These are phyloP conservation scores for Panicum virgatum DNA, from an alignment of 202 grass and related monocot species.

Conservation along the genomic window DNA sequence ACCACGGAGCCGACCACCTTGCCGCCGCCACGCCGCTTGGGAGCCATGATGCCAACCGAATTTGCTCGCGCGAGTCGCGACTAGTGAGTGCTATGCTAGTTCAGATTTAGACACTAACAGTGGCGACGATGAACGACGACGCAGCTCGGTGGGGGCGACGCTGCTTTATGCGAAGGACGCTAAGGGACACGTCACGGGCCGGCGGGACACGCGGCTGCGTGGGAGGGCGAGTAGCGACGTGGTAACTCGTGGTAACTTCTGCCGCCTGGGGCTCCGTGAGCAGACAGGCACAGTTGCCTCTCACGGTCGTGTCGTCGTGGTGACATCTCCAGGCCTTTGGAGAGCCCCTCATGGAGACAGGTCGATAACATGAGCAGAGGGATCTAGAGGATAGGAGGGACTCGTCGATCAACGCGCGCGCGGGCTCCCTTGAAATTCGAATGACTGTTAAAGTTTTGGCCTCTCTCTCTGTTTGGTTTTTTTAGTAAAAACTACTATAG, in stretches of 20 bases:
- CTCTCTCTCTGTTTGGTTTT: no score
- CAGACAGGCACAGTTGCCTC: neutral
- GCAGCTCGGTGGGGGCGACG: neutral
- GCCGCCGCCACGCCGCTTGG: conserved; percentile 48
- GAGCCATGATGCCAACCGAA: conserved; percentile 48
- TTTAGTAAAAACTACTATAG: no score
- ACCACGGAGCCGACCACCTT: conserved; percentile 45
- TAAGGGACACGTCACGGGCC: neutral
- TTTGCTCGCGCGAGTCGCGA: no score
- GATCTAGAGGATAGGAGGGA: no score
- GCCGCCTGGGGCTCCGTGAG: neutral
- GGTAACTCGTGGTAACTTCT: conserved; percentile 39
- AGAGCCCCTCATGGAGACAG: neutral
- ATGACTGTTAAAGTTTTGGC: no score
- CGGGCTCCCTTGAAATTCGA: no score
- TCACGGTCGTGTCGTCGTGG: neutral
- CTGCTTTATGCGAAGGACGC: neutral
- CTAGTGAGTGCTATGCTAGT: no score
- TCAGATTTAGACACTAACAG: neutral
- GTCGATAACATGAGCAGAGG: neutral
- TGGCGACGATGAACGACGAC: neutral
- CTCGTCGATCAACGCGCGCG: no score
- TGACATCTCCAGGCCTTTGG: neutral
- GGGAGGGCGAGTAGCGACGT: neutral
- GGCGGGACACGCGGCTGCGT: neutral